A percentile compares a stretch with the other conserved stretches of the same genome.
Conservation (phyloP, 1,284 basidiomycete species). For the Tylopilus sp. region DNA sequence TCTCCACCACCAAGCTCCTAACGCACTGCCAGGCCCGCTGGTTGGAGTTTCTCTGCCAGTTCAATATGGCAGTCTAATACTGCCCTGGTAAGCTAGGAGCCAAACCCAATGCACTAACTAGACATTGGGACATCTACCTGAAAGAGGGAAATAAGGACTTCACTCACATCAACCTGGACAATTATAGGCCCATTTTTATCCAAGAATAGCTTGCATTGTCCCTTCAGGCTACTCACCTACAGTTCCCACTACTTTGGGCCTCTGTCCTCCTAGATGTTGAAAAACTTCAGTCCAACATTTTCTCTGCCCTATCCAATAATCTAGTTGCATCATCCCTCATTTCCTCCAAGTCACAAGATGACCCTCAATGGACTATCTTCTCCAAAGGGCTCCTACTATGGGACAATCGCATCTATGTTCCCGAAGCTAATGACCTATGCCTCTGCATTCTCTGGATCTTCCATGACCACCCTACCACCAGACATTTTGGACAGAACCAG, state of each 20-base stretch:
- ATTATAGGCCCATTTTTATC: not conserved
- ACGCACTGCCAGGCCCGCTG: not conserved
- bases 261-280: not conserved
- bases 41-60: not conserved
- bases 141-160: constrained; percentile 24
- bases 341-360: constrained; percentile 21
- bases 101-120: not conserved
- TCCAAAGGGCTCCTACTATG: not conserved
- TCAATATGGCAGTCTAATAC: not conserved
- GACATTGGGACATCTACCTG: constrained; percentile 9
- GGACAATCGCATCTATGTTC: not conserved
- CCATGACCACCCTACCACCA: not conserved
- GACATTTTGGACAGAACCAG: not conserved
- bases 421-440: not conserved
- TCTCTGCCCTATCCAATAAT: constrained; percentile 4
- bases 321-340: not conserved
- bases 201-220: not conserved
- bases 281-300: constrained; percentile 3
- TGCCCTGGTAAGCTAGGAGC: not conserved
- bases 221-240: not conserved
- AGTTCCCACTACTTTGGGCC: not conserved
- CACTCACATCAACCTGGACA: constrained; percentile 24
- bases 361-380: not conserved
- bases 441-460: not conserved
- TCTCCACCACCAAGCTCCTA: not conserved